Base-by-base conservation (phyloP, 2,329 filamentous ascomycete species). In the Fusarium verrucosum region DNA sequence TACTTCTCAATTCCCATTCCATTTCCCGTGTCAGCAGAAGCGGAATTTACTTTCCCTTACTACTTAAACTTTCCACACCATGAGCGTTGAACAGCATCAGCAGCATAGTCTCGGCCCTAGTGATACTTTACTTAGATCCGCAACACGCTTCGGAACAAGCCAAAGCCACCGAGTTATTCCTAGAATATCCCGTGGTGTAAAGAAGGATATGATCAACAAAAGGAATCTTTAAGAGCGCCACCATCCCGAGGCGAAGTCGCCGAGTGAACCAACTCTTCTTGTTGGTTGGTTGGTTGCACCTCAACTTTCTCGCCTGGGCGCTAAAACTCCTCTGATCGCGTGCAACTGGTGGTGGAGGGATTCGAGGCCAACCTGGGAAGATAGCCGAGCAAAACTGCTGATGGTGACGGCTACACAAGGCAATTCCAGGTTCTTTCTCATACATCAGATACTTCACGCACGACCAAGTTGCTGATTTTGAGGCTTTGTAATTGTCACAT, bases 321-420 rank as follows among this genome's bases (percentile, higher is more conserved):
- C 63, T 64, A 64, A 66, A 58, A 64, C 54, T 55, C 44, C 58
- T 66, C 38, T 64, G 47, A 45, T 63, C 58, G 58, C 62, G 43
- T 56, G 50, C 40, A 36, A 60, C 44, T 64, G 38, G 49, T 64
- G 54, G 25, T 50, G 53, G 53, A 56, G 52, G 62, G 59, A 55
- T 42, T 41, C 28, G 37, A 47, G 32, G 32, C 47, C 56, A 50
- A 50, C 33, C 44, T 57, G 50, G 36, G 45, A 32, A 19, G 45
- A 38, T 49, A 25, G 28, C 49, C 19, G 33, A 35, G 23, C 17
- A 53, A 23, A 46, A 36, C 49, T 56, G 49, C 17, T 51, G 53
- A 64, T 60, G n/a, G 45, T 51, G 62, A 59, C 58, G 46, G 53
- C 20, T 42, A 58, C 38, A 25, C 19, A 20, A 17, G 35, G 33